Evolutionary conservation across 2,329 filamentous ascomycete species (phyloP), one percentile per base, ranked within the genome.

Genomic region (Calonectria crousiana): DNA sequence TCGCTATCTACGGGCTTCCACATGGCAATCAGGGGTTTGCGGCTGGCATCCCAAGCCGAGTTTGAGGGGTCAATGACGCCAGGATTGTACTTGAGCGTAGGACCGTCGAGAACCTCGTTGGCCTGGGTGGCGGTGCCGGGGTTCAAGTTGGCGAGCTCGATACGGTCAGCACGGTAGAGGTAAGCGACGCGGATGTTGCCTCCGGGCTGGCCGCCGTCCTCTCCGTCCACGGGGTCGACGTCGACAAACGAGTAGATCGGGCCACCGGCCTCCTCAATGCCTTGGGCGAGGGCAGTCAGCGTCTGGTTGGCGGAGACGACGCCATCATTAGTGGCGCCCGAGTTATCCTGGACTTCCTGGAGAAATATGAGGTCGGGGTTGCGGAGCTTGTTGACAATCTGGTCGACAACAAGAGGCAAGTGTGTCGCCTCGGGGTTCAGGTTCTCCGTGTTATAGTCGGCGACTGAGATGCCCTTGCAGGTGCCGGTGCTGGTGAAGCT

Each of bases 121-220:
- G 88, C 89, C 38, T 91, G 88, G 2, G 86, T 86, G 52, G 88
- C 84, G 51, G 85, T 85, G 58, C 93, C 93, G 0, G 87, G 88
- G 81, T 90, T 91, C 66, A 89, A 87, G 74, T 91, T 89, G 79
- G 88, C 88, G n/a, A 94, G 89, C 62, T 88, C 86, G 56, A 95
- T 81, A 4, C 90, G 82, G 23, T 88, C 86, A 0, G 92, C 87
- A 49, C 92, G 90, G 88, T 94, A 95, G 14, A 95, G 87, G 84
- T 94, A 95, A 0, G 92, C 93, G 60, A 87, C 86, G 56, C 93
- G 93, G 83, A 95, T 95, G 85, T 95, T 95, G 47, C 92, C 93
- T 18, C 93, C 93, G 1, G 92, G 91, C 74, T 90, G 85, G 41
- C 93, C 93, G 72, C 93, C 93, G 76, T 94, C 92, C 75, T 88